Conservation (phyloP, 1,284 basidiomycete species). For the Microbotryomycetes sp. region DNA sequence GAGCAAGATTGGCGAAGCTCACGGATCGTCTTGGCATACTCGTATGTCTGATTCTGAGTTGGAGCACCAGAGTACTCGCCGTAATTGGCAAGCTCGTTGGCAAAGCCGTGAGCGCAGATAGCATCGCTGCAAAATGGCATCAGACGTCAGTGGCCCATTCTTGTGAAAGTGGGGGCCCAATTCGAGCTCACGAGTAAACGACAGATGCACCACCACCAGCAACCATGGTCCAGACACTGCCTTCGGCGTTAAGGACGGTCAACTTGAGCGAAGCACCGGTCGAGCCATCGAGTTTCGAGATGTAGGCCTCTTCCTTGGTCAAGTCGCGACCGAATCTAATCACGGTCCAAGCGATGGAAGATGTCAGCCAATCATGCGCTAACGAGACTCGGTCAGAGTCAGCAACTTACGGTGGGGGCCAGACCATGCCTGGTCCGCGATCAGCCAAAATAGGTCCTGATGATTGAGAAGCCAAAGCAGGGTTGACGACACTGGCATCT, state of each 20-base stretch:
- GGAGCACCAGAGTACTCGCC: constrained; percentile 99
- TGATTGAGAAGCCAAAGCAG: constrained; percentile 44
- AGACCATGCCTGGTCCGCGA: constrained; percentile 90
- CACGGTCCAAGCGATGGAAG: constrained; percentile 71
- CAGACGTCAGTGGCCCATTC: too few species aligned
- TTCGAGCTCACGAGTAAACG: constrained; percentile 56
- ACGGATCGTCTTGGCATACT: constrained; percentile 98
- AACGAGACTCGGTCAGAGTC: neutral
- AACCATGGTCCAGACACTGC: constrained; percentile 99
- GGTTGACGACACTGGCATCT: constrained; percentile 70
- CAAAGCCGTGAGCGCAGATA: constrained; percentile 93
- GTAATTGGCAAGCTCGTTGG: constrained; percentile 97
- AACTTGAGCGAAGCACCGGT: constrained; percentile 98
- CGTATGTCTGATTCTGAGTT: constrained; percentile 96
- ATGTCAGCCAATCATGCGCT: neutral
- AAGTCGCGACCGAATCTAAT: constrained; percentile 95
- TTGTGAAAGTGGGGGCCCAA: too few species aligned
- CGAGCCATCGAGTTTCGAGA: constrained; percentile 93
- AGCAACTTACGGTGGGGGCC: constrained; percentile 19
- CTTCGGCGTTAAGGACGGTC: constrained; percentile 89
- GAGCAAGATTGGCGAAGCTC: constrained; percentile 40
- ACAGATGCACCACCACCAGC: constrained; percentile 74
- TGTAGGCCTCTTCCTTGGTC: constrained; percentile 98
- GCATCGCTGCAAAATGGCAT: constrained; percentile 65
- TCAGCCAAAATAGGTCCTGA: constrained; percentile 65